Evolutionary conservation across 495 filamentous ascomycete species (phyloP), one percentile per base, ranked within the genome.

Genomic region (Pyrenopolyporus hunteri): DNA sequence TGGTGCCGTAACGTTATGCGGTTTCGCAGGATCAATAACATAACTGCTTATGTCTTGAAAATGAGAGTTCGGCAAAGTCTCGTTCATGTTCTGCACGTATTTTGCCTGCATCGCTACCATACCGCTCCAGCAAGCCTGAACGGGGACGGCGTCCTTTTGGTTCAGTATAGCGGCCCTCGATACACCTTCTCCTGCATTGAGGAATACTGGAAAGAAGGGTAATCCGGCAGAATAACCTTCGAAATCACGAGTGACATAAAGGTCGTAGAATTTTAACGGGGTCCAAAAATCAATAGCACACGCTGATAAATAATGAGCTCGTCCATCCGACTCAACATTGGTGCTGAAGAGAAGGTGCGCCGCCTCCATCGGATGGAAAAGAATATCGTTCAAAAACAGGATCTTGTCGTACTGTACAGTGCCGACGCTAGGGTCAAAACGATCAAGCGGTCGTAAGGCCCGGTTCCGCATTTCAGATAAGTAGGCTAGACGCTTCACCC

Each of bases 201-300:
- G 77, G 65, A 93, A 93, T 83, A 87, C 90, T 0, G 90, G 90
- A 66, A 79, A 94, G 65, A 91, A 85, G 0, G 89, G 86, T 1
- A 92, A 72, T 0, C 87, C 89, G 61, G 87, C 79, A 46, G 79
- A 80, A 64, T 85, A 89, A 1, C 90, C 90, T 54, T 92, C 85
- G 4, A 81, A 70, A 63, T 94, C 90, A 3, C 90, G 80, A 14
- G 87, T 87, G 8, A 90, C 90, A 76, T 87, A 92, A 2, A 88
- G 87, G 72, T 94, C 90, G 67, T 94, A 94, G 70, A 88, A 90
- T 63, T 90, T 89, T 73, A 91, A 85, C 0, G 87, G 83, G 43
- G 86, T 86, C 67, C 86, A 83, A 59, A 89, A 93, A 69, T 94
- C 90, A 4, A 90, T 74, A 2, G 87, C 89, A 64, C 90, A 94